Evolutionary conservation across 1,139 yeast species (phyloP).

Genomic region (Lodderomyces pseudojiufengensis): DNA sequence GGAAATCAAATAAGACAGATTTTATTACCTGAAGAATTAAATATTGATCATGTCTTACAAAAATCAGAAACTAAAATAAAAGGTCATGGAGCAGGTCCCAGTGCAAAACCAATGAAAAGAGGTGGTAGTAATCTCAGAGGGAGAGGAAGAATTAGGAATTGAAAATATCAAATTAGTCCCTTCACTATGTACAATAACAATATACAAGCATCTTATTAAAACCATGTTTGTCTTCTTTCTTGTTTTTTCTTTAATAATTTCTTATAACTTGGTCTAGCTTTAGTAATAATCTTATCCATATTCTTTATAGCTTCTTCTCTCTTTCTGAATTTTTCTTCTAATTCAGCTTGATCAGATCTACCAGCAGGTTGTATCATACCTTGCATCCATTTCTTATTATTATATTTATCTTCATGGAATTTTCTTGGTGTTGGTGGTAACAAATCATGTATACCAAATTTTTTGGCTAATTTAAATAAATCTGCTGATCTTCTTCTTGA

Average conservation of each 20-base stretch:
- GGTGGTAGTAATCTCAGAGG: conserved; percentile 22
- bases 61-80: conserved; percentile 36
- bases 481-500: conserved; percentile 85
- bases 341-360: conserved; percentile 72
- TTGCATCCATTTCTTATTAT: conserved; percentile 64
- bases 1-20: conserved; percentile 89
- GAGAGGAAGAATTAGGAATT: conserved; percentile 6
- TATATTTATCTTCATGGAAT: conserved; percentile 78
- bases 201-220: conserved; percentile 6
- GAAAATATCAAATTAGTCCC: no score
- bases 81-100: conserved; percentile 43
- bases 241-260: conserved; percentile 54
- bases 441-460: conserved; percentile 74
- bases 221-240: conserved; percentile 33
- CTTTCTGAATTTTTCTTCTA: conserved; percentile 56
- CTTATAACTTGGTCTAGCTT: conserved; percentile 60
- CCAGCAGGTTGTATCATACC: conserved; percentile 81
- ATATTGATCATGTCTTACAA: conserved; percentile 69
- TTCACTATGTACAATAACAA: no score
- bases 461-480: conserved; percentile 75
- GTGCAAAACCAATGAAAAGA: conserved; percentile 16
- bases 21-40: conserved; percentile 82
- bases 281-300: conserved; percentile 70
- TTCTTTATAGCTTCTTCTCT: conserved; percentile 64
- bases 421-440: conserved; percentile 73